These are phyloP conservation scores for Monilinia polystroma DNA, from an alignment of 2,329 filamentous ascomycete genomes.

Conservation along the genomic window DNA sequence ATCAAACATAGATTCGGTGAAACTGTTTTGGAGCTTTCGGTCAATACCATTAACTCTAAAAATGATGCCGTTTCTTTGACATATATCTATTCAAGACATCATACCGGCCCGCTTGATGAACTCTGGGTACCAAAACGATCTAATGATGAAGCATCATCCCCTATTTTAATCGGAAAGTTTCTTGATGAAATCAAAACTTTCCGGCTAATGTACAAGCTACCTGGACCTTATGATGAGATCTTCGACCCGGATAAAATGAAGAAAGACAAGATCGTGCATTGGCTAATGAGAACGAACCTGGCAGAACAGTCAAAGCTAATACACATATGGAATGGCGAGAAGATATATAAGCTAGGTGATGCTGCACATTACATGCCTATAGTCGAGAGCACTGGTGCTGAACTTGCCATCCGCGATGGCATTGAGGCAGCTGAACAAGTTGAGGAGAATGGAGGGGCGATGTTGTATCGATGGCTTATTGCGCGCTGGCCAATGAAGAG, in stretches of 20 bases:
- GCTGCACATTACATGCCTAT: constrained; percentile 29
- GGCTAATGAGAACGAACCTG: constrained; percentile 23
- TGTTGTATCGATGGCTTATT: not conserved
- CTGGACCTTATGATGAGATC: constrained; percentile 25
- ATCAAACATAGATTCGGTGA: not conserved
- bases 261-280: constrained; percentile 25
- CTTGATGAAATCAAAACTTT: constrained; percentile 5
- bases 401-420: constrained; percentile 29
- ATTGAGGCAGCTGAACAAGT: not conserved
- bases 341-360: constrained; percentile 7
- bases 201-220: not conserved
- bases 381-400: constrained; percentile 31
- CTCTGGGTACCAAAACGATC: constrained; percentile 8
- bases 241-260: constrained; percentile 26
- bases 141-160: constrained; percentile 4
- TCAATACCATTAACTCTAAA: not conserved
- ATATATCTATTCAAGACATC: not conserved
- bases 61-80: not conserved
- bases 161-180: not conserved
- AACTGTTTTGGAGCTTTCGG: not conserved
- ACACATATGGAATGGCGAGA: not conserved
- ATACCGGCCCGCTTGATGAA: not conserved
- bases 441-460: not conserved
- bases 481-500: not conserved
- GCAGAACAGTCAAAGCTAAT: constrained; percentile 2